Conservation (phyloP, 768 basidiomycete species). For the Rhodotorula babjevae region DNA sequence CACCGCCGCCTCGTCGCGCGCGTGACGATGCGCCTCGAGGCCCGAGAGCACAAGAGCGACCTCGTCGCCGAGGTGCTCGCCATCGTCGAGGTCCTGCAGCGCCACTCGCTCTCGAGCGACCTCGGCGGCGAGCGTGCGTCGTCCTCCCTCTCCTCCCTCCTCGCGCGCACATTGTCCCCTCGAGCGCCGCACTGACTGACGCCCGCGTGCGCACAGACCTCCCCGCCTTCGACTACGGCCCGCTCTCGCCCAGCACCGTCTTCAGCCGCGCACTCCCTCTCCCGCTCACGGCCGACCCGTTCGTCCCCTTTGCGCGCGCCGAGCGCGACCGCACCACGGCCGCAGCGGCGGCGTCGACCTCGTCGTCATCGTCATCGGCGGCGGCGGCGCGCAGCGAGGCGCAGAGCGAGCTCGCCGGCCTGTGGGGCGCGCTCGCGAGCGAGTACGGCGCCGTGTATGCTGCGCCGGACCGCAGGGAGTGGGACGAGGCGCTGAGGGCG, state of each 20-base stretch:
- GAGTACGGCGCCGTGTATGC: conserved; percentile 13
- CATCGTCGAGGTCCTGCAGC: conserved; percentile 13
- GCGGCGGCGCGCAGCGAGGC: not conserved
- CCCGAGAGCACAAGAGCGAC: not conserved
- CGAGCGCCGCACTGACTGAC: too few species aligned
- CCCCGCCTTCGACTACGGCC: not conserved
- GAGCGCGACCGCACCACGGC: not conserved
- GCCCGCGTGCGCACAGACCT: not conserved
- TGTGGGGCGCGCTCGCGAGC: conserved; percentile 12
- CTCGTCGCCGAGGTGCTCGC: conserved; percentile 4
- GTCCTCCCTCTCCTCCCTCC: not conserved
- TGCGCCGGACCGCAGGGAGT: conserved; percentile 21
- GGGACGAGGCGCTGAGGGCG: conserved; percentile 15
- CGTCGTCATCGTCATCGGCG: too few species aligned
- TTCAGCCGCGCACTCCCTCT: conserved; percentile 10
- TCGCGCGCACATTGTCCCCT: not conserved
- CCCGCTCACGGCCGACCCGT: conserved; percentile 27
- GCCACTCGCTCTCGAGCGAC: not conserved
- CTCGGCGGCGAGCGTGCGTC: not conserved
- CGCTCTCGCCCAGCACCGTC: not conserved
- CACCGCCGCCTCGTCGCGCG: conserved; percentile 15
- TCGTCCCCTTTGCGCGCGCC: conserved; percentile 14
- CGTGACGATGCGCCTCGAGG: conserved; percentile 1
- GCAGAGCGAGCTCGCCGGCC: not conserved
- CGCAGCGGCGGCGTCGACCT: too few species aligned